Conservation (phyloP, 73 alveolate species). For the Paramecium biaurelia region DNA sequence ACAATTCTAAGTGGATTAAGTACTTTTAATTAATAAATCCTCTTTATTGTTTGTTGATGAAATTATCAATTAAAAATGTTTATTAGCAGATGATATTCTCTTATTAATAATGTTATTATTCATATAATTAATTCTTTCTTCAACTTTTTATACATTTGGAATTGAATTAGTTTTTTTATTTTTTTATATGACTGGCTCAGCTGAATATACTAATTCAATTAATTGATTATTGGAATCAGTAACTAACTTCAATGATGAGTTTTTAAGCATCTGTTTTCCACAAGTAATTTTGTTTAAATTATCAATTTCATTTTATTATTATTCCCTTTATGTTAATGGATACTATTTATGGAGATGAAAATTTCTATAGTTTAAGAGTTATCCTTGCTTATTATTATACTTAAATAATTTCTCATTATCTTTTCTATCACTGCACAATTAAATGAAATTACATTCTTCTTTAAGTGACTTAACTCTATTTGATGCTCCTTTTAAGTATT, state of each 20-base stretch:
- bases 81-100: not conserved
- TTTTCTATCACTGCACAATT: slow-evolving; percentile 13
- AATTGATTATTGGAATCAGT: not conserved
- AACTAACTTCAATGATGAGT: not conserved
- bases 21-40: not conserved
- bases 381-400: not conserved
- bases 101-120: not conserved
- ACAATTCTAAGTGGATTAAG: not conserved
- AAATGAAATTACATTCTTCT: not conserved
- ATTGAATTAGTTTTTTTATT: not conserved
- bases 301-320: not conserved
- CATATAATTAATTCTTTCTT: not conserved
- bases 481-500: slow-evolving; percentile 16
- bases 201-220: not conserved
- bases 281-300: not conserved
- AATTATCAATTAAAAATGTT: not conserved
- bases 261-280: not conserved
- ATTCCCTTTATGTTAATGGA: not conserved
- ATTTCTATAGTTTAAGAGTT: not conserved
- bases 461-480: slow-evolving; percentile 27
- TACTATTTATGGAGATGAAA: not conserved
- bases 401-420: not conserved
- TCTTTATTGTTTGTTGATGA: not conserved
- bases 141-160: not conserved
- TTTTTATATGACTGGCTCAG: not conserved